Conservation (phyloP, 1,139 yeast genomes). For the Diutina mesorugosa region DNA sequence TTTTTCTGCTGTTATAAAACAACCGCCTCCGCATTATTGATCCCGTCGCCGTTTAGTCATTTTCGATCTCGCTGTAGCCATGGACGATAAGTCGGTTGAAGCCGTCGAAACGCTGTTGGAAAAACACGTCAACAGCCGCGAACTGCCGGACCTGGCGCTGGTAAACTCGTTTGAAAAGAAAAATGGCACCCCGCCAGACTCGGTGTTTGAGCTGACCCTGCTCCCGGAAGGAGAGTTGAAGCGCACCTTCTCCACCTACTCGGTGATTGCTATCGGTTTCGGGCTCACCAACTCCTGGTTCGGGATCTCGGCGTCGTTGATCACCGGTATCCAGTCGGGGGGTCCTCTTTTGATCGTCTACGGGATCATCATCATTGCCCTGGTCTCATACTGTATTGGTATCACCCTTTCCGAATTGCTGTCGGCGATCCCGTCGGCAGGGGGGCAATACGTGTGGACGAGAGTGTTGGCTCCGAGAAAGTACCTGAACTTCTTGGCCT, state of each 20-base stretch:
- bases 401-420: conserved; percentile 40
- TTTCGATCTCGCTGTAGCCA: not conserved
- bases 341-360: conserved; percentile 59
- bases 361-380: conserved; percentile 53
- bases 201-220: not conserved
- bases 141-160: not conserved
- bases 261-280: conserved; percentile 53
- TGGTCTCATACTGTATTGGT: conserved; percentile 36
- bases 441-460: conserved; percentile 54
- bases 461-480: conserved; percentile 38
- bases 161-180: not conserved
- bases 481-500: conserved; percentile 34
- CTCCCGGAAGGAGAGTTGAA: conserved; percentile 17
- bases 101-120: not conserved
- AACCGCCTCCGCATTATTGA: no score
- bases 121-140: not conserved
- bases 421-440: conserved; percentile 45
- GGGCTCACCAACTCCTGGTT: conserved; percentile 64
- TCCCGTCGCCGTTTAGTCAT: not conserved
- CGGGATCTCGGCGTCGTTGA: conserved; percentile 51
- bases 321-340: conserved; percentile 52
- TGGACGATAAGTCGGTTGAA: not conserved
- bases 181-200: not conserved
- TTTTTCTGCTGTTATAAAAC: not conserved
- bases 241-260: conserved; percentile 38